A percentile compares a stretch with the other conserved stretches of the same genome.
Evolutionary conservation across 2,329 filamentous ascomycete genomes (phyloP).

Genomic region (Hansfordia pulvinata): DNA sequence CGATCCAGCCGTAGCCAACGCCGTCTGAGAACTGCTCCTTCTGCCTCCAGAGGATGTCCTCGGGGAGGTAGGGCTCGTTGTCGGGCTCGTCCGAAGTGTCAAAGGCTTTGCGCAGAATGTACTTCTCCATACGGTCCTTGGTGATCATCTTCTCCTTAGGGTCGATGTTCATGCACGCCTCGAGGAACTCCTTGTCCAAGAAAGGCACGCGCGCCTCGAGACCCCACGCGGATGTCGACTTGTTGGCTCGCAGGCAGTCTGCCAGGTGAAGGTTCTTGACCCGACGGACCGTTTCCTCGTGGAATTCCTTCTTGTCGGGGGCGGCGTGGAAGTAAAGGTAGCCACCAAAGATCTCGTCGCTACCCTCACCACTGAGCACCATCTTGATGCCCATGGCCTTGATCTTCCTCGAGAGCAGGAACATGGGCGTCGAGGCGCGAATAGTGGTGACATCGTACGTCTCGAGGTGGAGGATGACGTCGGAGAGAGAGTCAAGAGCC

Average conservation of each 20-base stretch:
- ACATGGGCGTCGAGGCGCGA: constrained; percentile 97
- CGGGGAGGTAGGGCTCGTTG: constrained; percentile 76
- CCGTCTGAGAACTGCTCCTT: constrained; percentile 99
- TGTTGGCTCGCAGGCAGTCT: constrained; percentile 97
- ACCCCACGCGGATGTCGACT: constrained; percentile 96
- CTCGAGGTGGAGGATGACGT: constrained; percentile 97
- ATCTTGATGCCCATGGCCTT: constrained; percentile 99
- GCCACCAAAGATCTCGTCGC: constrained; percentile 95
- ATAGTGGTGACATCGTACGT: constrained; percentile 98
- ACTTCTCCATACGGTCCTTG: constrained; percentile 83
- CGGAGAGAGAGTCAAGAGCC: constrained; percentile 87
- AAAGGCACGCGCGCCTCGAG: constrained; percentile 96
- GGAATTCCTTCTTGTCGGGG: constrained; percentile 82
- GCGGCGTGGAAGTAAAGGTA: constrained; percentile 98
- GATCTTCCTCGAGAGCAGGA: constrained; percentile 93
- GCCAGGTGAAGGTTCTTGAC: constrained; percentile 93
- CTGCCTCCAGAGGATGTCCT: constrained; percentile 93
- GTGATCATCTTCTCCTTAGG: constrained; percentile 94
- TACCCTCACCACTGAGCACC: constrained; percentile 93
- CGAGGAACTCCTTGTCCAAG: constrained; percentile 93
- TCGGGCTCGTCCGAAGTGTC: constrained; percentile 81
- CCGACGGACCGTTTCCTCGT: constrained; percentile 84
- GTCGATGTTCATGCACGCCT: constrained; percentile 86
- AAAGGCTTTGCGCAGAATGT: constrained; percentile 95
- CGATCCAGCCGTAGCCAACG: constrained; percentile 98